Base-by-base conservation (phyloP, 164 flowering plant genomes). In the Vitis amurensis region DNA sequence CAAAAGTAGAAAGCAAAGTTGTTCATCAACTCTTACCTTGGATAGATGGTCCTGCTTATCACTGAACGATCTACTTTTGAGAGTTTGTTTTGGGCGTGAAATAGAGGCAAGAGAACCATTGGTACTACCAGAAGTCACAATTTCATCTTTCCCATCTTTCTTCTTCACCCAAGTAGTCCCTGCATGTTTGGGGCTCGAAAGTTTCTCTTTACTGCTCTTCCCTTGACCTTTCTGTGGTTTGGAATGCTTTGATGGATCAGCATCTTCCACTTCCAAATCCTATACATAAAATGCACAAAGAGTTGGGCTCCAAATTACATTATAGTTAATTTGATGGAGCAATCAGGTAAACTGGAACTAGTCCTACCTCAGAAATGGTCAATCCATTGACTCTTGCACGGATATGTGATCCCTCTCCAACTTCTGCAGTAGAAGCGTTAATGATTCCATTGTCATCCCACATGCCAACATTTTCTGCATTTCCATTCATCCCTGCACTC, bases 131-230 rank as follows among this genome's bases (percentile, higher is more conserved):
- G 72, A 31, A 61, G 71, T 57, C 16, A 15, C 85, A 61, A 70
- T 84, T 2, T 14, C 70, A 69, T 74, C 80, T 67, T 81, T 83
- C 59, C 74, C 82, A 77, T 81, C 86, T 65, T 74, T 83, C 68
- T 81, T 86, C 79, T 79, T 83, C 71, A 67, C 58, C 30, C 13
- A 68, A 61, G 76, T 62, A 50, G 78, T 67, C 17, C 73, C 72
- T 49, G 68, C 73, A 68, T 31, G 53, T 77, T 74, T 83, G 23
- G 79, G 30, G 61, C 72, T 61, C 14, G 71, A 63, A 61, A 82
- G 73, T 76, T 87, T 89, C 74, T 77, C 89, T 70, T 58, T 76
- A 78, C 81, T 82, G 78, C 64, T 74, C 75, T 74, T 84, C 12
- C 73, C 79, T 64, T 68, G 77, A 75, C 57, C 78, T 68, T 79